Percentiles rank a stretch among this genome's conserved stretches.
Evolutionary conservation across 1,139 yeast species (phyloP).

Genomic region (Lodderomyces oxycetoniae): DNA sequence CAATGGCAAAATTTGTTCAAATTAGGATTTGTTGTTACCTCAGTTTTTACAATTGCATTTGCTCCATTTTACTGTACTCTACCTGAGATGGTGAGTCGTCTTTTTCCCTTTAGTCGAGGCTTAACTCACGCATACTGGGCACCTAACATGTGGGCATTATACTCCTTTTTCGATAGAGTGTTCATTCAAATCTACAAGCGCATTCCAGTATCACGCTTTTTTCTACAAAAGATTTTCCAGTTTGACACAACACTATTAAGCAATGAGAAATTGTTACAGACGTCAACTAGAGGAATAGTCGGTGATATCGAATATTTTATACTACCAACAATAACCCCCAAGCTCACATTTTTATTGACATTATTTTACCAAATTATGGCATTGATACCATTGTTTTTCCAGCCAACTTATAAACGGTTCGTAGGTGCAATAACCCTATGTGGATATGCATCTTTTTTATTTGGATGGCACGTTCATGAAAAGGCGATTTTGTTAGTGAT

Average conservation of each 20-base stretch:
- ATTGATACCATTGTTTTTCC: slow-evolving; percentile 65
- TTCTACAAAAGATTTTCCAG: slow-evolving; percentile 29
- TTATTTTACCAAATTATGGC: slow-evolving; percentile 78
- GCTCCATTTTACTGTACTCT: slow-evolving; percentile 72
- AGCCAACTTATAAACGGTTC: slow-evolving; percentile 75
- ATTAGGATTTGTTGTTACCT: slow-evolving; percentile 61
- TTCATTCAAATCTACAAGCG: slow-evolving; percentile 49
- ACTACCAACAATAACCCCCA: slow-evolving; percentile 77
- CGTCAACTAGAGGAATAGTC: slow-evolving; percentile 81
- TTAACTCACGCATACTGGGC: slow-evolving; percentile 99
- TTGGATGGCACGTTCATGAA: slow-evolving; percentile 99
- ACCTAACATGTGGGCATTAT: slow-evolving; percentile 94
- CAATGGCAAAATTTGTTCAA: slow-evolving; percentile 57
- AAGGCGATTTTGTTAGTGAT: slow-evolving; percentile 87
- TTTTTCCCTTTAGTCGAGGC: slow-evolving; percentile 94
- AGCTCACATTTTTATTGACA: slow-evolving; percentile 70
- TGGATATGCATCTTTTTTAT: slow-evolving; percentile 84
- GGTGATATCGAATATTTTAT: slow-evolving; percentile 84
- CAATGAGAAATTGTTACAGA: slow-evolving; percentile 24
- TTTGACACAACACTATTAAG: slow-evolving; percentile 27
- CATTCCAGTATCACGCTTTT: slow-evolving; percentile 42
- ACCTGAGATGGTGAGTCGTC: slow-evolving; percentile 60
- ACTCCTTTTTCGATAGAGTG: slow-evolving; percentile 77
- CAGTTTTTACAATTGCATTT: slow-evolving; percentile 65
- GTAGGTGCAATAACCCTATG: slow-evolving; percentile 82